Evolutionary conservation across 139 green algal species (phyloP).

Genomic region (Tetratostichococcus sp.): DNA sequence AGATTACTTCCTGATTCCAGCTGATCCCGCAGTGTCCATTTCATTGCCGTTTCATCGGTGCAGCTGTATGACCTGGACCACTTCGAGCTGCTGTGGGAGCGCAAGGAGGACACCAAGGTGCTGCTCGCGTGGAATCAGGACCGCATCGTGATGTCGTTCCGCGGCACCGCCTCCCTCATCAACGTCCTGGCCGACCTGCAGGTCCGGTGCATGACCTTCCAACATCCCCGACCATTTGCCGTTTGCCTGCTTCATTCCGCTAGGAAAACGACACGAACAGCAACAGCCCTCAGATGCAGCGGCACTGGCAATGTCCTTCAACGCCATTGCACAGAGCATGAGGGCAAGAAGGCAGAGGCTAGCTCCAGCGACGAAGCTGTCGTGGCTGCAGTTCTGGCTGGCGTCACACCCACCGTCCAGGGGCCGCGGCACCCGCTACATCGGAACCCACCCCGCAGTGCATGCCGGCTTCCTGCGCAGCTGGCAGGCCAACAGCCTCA

Average conservation of each 20-base stretch:
- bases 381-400: neutral
- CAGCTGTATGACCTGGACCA: constrained; percentile 12
- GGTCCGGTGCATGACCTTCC: no score
- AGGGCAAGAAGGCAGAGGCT: no score
- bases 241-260: no score
- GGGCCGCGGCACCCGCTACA: neutral
- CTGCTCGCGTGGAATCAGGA: constrained; percentile 16
- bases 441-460: neutral
- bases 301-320: no score
- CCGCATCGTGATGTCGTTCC: constrained; percentile 16
- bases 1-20: no score
- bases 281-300: no score
- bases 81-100: constrained; percentile 22
- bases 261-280: no score
- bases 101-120: constrained; percentile 19
- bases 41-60: neutral
- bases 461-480: constrained; percentile 15
- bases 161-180: constrained; percentile 15
- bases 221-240: no score
- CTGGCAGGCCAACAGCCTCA: constrained; percentile 17
- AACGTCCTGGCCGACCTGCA: constrained; percentile 27
- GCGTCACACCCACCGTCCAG: neutral
- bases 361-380: no score
- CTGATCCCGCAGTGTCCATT: neutral
- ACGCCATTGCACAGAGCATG: no score